Evolutionary conservation across 768 basidiomycete genomes (phyloP), one percentile per base, ranked within the genome.

Genomic region (Auriculariales sp.): DNA sequence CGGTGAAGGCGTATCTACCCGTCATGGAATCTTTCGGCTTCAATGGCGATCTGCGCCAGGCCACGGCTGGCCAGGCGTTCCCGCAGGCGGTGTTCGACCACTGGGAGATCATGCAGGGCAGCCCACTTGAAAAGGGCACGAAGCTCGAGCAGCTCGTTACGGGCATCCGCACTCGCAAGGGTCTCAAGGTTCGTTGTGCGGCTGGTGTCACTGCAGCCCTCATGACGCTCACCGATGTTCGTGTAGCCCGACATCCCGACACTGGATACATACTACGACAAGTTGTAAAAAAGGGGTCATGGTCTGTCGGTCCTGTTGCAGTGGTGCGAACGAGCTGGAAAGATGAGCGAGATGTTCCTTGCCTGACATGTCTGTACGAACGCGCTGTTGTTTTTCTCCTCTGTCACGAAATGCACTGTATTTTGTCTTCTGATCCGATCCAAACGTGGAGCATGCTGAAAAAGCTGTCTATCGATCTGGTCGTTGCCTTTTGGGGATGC

Each of bases 11-110:
- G 24, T 91, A 90, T 74, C 74, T 92, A 33, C 90, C 91, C 58
- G 88, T 91, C 64, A 71, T 73, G 64, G 88, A 90, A 69, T 91
- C 87, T 14, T 94, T 95, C 71, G 93, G 94, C 58, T 98, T 98
- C 84, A 98, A 92, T 68, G 89, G 85, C 58, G 92, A 88, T 60
- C 82, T 99, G 49, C 86, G 94, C 57, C 78, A 80, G 64, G 82
- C 84, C 46, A 98, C 95, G 34, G 79, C 77, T 62, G 95, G 95
- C 47, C 94, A 99, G 72, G 95, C 95, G 56, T 98, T 97, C 90
- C 93, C 95, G 46, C 95, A 97, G 68, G 64, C 71, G 61, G 92
- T 93, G 62, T 85, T 94, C 61, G 92, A 93, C 62, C 90, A 92
- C 66, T 91, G 88, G 86, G 83, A 89, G 61, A 53, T 80, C 55